Conservation (phyloP, 768 basidiomycete genomes). For the Lactarius evosmus region DNA sequence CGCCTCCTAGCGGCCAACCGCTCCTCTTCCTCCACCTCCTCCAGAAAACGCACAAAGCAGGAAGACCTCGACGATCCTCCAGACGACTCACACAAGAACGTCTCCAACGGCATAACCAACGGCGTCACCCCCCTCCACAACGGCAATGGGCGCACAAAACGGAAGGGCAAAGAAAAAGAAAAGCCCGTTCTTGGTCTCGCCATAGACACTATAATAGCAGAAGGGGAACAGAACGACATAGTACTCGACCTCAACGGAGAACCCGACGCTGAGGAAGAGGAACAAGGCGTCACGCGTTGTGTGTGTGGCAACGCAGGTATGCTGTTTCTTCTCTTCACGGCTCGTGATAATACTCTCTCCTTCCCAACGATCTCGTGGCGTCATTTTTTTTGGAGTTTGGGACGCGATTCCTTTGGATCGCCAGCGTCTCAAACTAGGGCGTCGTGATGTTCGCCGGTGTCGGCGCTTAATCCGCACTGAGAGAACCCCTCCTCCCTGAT, state of each 20-base stretch:
- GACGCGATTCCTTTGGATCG: slow-evolving; percentile 11
- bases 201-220: slow-evolving; percentile 32
- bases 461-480: slow-evolving; percentile 16
- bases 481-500: slow-evolving; percentile 10
- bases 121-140: slow-evolving; percentile 27
- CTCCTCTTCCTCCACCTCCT: slow-evolving; percentile 32
- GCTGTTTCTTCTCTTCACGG: slow-evolving; percentile 32
- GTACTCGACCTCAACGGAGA: slow-evolving; percentile 35
- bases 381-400: slow-evolving; percentile 1
- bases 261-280: slow-evolving; percentile 51
- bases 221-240: slow-evolving; percentile 33
- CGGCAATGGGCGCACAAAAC: slow-evolving; percentile 48
- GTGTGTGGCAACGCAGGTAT: slow-evolving; percentile 79
- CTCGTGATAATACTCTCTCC: slow-evolving; percentile 7
- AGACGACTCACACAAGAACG: slow-evolving; percentile 51
- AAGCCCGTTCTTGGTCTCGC: slow-evolving; percentile 32
- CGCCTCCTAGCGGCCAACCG: slow-evolving; percentile 32
- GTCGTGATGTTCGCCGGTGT: slow-evolving; percentile 9
- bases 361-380: background rate
- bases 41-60: slow-evolving; percentile 60
- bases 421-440: slow-evolving; percentile 4
- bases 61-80: slow-evolving; percentile 67
- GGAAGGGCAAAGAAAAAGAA: slow-evolving; percentile 67
- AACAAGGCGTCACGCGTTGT: slow-evolving; percentile 70
- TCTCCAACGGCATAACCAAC: slow-evolving; percentile 34